Base-by-base conservation (phyloP, 345 rosid genomes). In the Salix koriyanagi region DNA sequence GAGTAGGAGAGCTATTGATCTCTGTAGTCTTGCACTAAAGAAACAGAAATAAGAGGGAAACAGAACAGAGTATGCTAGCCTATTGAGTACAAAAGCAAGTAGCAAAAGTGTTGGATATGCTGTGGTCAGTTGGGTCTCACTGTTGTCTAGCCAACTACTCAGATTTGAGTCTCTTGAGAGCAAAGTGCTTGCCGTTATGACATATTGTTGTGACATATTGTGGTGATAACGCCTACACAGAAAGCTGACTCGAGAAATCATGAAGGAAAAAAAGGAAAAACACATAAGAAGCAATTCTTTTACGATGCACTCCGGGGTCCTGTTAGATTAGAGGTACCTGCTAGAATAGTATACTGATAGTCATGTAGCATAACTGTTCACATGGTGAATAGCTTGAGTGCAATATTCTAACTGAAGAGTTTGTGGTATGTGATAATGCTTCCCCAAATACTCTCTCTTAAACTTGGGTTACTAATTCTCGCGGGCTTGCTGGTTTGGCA, bases 401-500 rank as follows among this genome's bases (percentile, higher is more conserved):
- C 34, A 15, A 46, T 19, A 34, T 56, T 56, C 73, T 19, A 73
- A 15, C 26, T 65, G 54, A 36, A 50, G 44, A 67, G 4, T 39
- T 36, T 74, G 44, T 32, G 28, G 39, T 28, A 30, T 26, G 15
- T 1, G 18, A 62, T 61, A 28, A 26, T 13, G 26, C 21, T 71
- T n/a, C 64, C 48, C 13, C 14, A 12, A 19, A 60, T 60, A 19
- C 7, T 9, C 5, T 21, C 7, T 9, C 5, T 21, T 11, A 60
- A 19, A 30, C 61, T 54, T n/a, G n/a, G 36, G 34, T 41, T 42
- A 46, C 48, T 68, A 15, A 41, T 75, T 26, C 58, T 52, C n/a
- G 11, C 19, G 52, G 50, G 21, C 19, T 76, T 80, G 56, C 62
- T 85, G 73, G 52, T 81, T 82, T 84, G 46, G 80, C 88, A 95